These are phyloP conservation scores for Opeltia flavorubescens DNA, from an alignment of 495 filamentous ascomycete genomes.

Conservation along the genomic window DNA sequence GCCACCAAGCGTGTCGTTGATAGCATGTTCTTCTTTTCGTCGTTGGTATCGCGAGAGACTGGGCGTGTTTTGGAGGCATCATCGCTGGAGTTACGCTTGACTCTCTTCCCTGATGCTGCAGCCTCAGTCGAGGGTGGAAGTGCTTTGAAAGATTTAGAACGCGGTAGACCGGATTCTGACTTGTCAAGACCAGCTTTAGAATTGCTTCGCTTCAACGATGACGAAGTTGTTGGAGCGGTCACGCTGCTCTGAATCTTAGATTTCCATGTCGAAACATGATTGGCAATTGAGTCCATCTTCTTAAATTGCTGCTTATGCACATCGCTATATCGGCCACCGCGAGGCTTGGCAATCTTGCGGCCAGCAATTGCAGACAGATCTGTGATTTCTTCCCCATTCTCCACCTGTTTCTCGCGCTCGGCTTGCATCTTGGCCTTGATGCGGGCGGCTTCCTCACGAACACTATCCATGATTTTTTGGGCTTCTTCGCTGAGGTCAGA, in stretches of 20 bases:
- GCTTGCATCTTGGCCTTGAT: slow-evolving; percentile 52
- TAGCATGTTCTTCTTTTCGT: slow-evolving; percentile 22
- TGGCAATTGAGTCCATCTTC: slow-evolving; percentile 92
- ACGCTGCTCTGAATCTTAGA: slow-evolving; percentile 40
- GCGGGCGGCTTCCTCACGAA: slow-evolving; percentile 52
- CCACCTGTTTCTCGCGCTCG: slow-evolving; percentile 33
- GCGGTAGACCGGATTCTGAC: slow-evolving; percentile 25
- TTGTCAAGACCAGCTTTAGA: slow-evolving; percentile 57
- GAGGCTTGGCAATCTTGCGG: slow-evolving; percentile 65
- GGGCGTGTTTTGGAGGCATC: slow-evolving; percentile 44
- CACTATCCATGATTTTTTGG: slow-evolving; percentile 60
- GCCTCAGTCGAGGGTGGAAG: slow-evolving; percentile 18
- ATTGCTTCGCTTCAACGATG: slow-evolving; percentile 55
- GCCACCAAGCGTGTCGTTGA: slow-evolving; percentile 22
- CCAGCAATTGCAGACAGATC: slow-evolving; percentile 23
- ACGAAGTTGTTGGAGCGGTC: slow-evolving; percentile 5
- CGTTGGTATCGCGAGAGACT: slow-evolving; percentile 33
- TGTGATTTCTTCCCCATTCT: slow-evolving; percentile 22
- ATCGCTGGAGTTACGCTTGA: slow-evolving; percentile 42
- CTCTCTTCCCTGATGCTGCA: slow-evolving; percentile 43
- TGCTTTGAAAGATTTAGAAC: slow-evolving; percentile 21
- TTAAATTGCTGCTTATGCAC: slow-evolving; percentile 77
- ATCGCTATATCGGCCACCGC: slow-evolving; percentile 65
- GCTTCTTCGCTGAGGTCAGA: slow-evolving; percentile 59
- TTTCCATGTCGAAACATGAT: slow-evolving; percentile 68